These are phyloP conservation scores for Penicillium salamii DNA, from an alignment of 495 filamentous ascomycete species.

Conservation along the genomic window DNA sequence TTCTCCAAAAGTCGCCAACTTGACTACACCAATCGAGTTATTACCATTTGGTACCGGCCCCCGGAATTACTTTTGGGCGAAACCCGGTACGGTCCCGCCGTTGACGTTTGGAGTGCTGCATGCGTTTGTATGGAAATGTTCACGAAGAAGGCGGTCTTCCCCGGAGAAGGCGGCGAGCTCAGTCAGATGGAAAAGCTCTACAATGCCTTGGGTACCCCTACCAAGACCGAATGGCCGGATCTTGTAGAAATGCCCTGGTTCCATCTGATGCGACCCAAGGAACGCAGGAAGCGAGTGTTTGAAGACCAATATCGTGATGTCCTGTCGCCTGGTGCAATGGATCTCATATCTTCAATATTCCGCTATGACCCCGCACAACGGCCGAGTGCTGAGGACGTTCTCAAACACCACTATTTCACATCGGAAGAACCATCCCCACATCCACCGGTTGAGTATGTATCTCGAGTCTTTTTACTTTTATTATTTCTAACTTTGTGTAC, in stretches of 20 bases:
- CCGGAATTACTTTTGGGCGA: constrained; percentile 93
- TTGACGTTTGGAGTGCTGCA: constrained; percentile 97
- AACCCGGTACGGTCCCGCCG: constrained; percentile 89
- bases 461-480: neutral
- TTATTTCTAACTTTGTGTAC: constrained; percentile 14
- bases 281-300: constrained; percentile 74
- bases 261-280: constrained; percentile 75
- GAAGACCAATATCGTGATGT: constrained; percentile 73
- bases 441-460: constrained; percentile 78
- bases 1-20: constrained; percentile 88
- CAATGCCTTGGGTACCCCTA: constrained; percentile 87
- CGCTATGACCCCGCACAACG: constrained; percentile 82
- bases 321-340: constrained; percentile 74
- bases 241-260: constrained; percentile 95
- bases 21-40: constrained; percentile 98
- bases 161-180: constrained; percentile 90
- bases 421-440: constrained; percentile 75
- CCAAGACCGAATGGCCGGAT: constrained; percentile 76
- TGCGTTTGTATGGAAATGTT: constrained; percentile 98
- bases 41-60: constrained; percentile 92
- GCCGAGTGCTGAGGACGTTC: constrained; percentile 79
- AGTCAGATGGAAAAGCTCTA: constrained; percentile 97
- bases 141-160: constrained; percentile 90
- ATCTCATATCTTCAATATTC: constrained; percentile 79
- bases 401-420: constrained; percentile 87